Percentiles rank a stretch among this genome's conserved stretches.
Evolutionary conservation across 1,139 yeast species (phyloP).

Genomic region (Yamadazyma atmosphaerica): DNA sequence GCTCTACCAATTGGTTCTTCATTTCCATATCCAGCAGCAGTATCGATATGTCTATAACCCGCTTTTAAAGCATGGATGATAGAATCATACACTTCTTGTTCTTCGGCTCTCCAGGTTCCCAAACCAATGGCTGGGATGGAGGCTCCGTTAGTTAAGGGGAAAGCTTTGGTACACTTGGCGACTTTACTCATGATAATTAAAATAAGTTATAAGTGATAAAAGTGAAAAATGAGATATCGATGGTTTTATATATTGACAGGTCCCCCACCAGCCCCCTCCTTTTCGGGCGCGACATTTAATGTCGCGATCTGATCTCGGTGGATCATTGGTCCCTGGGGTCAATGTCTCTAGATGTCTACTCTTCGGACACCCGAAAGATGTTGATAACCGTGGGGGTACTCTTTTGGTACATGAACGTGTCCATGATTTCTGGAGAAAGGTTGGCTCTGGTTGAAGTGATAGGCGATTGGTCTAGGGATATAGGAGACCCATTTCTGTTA

Average conservation of each 20-base stretch:
- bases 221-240: neutral
- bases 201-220: neutral
- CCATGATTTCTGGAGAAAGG: too few species aligned
- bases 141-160: slow-evolving; percentile 57
- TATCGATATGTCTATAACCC: slow-evolving; percentile 81
- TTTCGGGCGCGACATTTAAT: too few species aligned
- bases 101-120: slow-evolving; percentile 76
- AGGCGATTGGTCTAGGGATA: too few species aligned
- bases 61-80: slow-evolving; percentile 52
- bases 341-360: too few species aligned
- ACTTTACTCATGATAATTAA: slow-evolving; percentile 11
- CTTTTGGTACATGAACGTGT: too few species aligned
- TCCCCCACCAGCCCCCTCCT: neutral
- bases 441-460: too few species aligned
- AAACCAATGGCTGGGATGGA: slow-evolving; percentile 69
- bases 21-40: slow-evolving; percentile 70
- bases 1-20: slow-evolving; percentile 69
- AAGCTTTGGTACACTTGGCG: slow-evolving; percentile 17
- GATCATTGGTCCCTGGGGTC: too few species aligned
- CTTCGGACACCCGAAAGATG: too few species aligned
- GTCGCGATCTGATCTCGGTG: too few species aligned
- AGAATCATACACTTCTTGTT: slow-evolving; percentile 60
- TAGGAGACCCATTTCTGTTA: too few species aligned
- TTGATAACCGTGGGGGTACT: too few species aligned
- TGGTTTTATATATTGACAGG: neutral